phyloP scores from a whole-genome alignment of 1,284 basidiomycete genomes.

The Marasmius sp. region DNA sequence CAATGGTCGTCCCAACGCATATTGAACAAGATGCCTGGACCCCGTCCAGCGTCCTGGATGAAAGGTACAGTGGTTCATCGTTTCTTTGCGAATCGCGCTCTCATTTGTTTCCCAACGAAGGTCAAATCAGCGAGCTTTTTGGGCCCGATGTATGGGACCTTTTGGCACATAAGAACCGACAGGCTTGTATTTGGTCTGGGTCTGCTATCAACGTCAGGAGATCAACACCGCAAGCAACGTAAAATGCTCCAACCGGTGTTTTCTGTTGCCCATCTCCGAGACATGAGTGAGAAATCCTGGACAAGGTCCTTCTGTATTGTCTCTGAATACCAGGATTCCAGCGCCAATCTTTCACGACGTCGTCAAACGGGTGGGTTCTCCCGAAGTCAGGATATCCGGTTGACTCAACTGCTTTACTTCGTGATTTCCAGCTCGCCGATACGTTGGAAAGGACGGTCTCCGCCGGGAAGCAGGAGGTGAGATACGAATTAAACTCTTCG shows the following conservation, averaged over 20 bases:
- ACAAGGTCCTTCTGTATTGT: background rate
- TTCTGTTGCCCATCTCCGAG: slow-evolving; percentile 13
- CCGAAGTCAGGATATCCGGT: too few relatives aligned
- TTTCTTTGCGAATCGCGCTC: background rate
- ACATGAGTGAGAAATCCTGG: slow-evolving; percentile 4
- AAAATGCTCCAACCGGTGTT: slow-evolving; percentile 13
- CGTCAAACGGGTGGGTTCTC: background rate
- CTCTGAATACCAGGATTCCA: background rate
- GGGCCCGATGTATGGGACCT: background rate
- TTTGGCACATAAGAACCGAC: background rate
- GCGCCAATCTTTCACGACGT: slow-evolving; percentile 9
- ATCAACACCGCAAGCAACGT: slow-evolving; percentile 11
- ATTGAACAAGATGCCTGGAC: slow-evolving; percentile 29
- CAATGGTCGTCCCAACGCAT: background rate
- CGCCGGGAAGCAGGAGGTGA: background rate
- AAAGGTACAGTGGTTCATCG: slow-evolving; percentile 18
- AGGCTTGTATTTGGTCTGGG: slow-evolving; percentile 4
- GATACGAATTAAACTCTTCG: background rate
- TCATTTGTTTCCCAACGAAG: background rate
- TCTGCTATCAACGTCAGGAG: slow-evolving; percentile 2
- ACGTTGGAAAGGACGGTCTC: background rate
- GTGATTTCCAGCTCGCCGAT: background rate
- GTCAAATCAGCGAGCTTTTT: slow-evolving; percentile 1
- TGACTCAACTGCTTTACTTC: too few relatives aligned
- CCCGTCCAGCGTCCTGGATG: slow-evolving; percentile 24